Conservation (phyloP, 2,329 filamentous ascomycete species). For the Paecilomyces variotii region DNA sequence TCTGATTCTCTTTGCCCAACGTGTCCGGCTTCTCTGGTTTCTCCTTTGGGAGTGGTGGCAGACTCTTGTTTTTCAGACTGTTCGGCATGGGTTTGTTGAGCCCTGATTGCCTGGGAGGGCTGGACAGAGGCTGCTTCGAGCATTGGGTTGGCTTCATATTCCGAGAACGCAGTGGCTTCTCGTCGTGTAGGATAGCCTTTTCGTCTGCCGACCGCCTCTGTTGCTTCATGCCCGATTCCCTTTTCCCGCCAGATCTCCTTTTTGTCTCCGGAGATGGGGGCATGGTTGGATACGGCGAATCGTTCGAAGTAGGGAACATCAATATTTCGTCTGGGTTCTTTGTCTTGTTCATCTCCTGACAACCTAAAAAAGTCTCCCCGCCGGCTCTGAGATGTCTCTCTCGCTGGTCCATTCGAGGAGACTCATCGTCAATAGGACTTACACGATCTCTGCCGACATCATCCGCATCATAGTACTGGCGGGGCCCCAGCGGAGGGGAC, state of each 20-base stretch:
- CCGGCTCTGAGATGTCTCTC: slow-evolving; percentile 12
- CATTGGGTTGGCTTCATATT: slow-evolving; percentile 28
- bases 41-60: not conserved
- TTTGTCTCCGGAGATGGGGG: slow-evolving; percentile 14
- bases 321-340: slow-evolving; percentile 32
- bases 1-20: slow-evolving; percentile 15
- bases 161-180: slow-evolving; percentile 22
- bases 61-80: not conserved
- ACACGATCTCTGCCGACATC: slow-evolving; percentile 30
- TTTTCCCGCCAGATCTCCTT: slow-evolving; percentile 8
- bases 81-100: not conserved
- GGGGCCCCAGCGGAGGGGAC: slow-evolving; percentile 6
- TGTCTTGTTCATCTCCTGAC: slow-evolving; percentile 28
- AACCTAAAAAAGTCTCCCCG: slow-evolving; percentile 35
- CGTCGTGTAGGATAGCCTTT: slow-evolving; percentile 16
- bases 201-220: slow-evolving; percentile 10
- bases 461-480: slow-evolving; percentile 30
- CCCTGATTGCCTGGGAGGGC: slow-evolving; percentile 2
- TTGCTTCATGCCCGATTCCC: slow-evolving; percentile 2
- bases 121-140: slow-evolving; percentile 22
- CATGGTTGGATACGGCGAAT: slow-evolving; percentile 14
- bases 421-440: slow-evolving; percentile 29
- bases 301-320: slow-evolving; percentile 21
- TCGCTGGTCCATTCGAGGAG: slow-evolving; percentile 15
- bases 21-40: slow-evolving; percentile 4